Evolutionary conservation across 257 asterid genomes (phyloP), one percentile per base, ranked within the genome.

Genomic region (Cruciata laevipes): DNA sequence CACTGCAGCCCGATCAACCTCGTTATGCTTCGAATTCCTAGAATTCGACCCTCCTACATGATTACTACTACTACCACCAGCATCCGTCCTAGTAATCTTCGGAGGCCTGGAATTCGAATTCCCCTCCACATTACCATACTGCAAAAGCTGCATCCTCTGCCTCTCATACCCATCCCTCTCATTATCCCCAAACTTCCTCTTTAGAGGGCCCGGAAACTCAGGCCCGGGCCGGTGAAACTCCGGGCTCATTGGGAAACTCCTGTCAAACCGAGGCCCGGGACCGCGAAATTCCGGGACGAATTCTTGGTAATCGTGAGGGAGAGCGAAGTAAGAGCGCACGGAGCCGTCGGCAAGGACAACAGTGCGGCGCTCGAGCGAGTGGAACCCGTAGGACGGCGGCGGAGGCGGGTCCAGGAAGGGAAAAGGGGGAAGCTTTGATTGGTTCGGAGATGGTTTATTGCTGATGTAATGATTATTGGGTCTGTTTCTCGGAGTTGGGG

Each of bases 321-420:
- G 74, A 40, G 96, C 96, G 65, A 88, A 86, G 84, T 90, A 90
- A 12, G 97, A 87, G 13, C 96, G 83, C 33, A 83, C 90, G 3
- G 93, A 89, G 24, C 99, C 99, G 67, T 94, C 99, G 31, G 90
- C 85, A 7, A 90, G 84, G 69, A 77, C 80, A 51, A 90, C 73
- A 17, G 79, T 83, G 27, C 97, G 85, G 65, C 97, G 97, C 0
- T 94, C 95, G 56, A 94, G 96, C 95, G 87, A 83, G 79, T 90
- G 99, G 75, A 90, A 86, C 17, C 95, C 97, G 68, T 94, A 94
- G 5, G 96, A 73, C 9, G 96, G 95, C 13, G 90, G 88, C n/a
- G 95, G 97, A 0, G 96, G 92, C 6, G 86, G 97, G 70, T 87
- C 95, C 73, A 57, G 79, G 75, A 84, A 74, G 47, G 88, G 97